Evolutionary conservation across 75 land plant species (phyloP).

Genomic region (Picea glauca): DNA sequence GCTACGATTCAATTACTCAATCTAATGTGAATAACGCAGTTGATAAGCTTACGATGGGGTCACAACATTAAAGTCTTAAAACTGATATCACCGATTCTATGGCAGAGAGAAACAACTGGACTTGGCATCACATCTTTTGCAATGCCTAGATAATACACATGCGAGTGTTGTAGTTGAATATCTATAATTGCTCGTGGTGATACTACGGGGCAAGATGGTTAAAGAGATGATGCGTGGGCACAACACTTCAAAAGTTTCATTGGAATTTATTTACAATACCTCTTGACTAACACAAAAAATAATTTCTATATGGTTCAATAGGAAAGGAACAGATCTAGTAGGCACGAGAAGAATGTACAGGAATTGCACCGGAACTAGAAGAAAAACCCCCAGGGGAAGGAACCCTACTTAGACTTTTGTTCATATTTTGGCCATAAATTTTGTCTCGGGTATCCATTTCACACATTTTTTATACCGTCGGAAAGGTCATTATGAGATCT

Average conservation of each 20-base stretch:
- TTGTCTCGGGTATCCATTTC: too few relatives aligned
- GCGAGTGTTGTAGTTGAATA: slow-evolving; percentile 74
- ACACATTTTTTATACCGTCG: too few relatives aligned
- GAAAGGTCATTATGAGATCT: too few relatives aligned
- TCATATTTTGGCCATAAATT: too few relatives aligned
- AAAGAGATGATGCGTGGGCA: slow-evolving; percentile 90
- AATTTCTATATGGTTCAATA: slow-evolving; percentile 42
- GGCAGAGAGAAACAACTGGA: slow-evolving; percentile 61
- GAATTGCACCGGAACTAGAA: too few relatives aligned
- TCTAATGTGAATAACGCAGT: slow-evolving; percentile 53
- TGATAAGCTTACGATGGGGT: slow-evolving; percentile 83
- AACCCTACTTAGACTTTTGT: too few relatives aligned
- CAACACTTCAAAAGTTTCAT: slow-evolving; percentile 75
- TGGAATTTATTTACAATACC: slow-evolving; percentile 70
- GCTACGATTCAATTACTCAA: slow-evolving; percentile 41
- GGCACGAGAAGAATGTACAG: too few relatives aligned
- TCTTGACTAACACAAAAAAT: slow-evolving; percentile 93
- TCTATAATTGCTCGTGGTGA: slow-evolving; percentile 90
- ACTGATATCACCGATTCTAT: slow-evolving; percentile 65
- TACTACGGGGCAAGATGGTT: slow-evolving; percentile 81
- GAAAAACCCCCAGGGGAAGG: too few relatives aligned
- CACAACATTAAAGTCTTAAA: slow-evolving; percentile 54
- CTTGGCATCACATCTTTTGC: too few relatives aligned
- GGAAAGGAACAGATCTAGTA: too few relatives aligned
- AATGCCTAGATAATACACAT: slow-evolving; percentile 65